These are phyloP conservation scores for Dipteronia sinensis DNA, from an alignment of 345 rosid genomes.

Conservation along the genomic window DNA sequence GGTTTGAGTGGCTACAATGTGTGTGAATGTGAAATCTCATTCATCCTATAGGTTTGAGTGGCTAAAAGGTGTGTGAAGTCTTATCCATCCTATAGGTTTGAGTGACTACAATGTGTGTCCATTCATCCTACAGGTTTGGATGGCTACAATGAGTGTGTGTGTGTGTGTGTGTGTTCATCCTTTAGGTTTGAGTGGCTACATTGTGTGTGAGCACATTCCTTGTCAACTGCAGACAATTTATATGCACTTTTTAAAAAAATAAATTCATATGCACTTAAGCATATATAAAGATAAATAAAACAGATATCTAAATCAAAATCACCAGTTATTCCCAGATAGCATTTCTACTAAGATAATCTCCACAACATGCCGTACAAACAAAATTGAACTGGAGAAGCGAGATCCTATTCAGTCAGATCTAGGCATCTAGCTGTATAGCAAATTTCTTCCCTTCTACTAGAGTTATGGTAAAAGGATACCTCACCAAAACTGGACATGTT, in stretches of 20 bases:
- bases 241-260: too few species aligned
- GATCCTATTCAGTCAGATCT: background rate
- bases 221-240: background rate
- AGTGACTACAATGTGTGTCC: background rate
- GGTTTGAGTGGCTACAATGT: background rate
- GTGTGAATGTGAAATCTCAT: background rate
- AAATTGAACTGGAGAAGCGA: background rate
- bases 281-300: too few species aligned
- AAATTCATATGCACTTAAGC: too few species aligned
- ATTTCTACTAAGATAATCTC: background rate
- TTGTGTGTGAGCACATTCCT: background rate
- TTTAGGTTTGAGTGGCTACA: too few species aligned
- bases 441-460: constrained; percentile 1
- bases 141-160: too few species aligned
- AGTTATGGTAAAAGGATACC: constrained; percentile 31
- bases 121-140: too few species aligned
- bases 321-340: background rate
- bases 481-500: constrained; percentile 32
- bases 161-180: too few species aligned
- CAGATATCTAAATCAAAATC: background rate
- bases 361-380: background rate
- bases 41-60: background rate
- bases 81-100: background rate
- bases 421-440: background rate
- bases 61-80: background rate